These are phyloP conservation scores for Pichia sp. DNA, from an alignment of 1,139 yeast species.

Conservation along the genomic window DNA sequence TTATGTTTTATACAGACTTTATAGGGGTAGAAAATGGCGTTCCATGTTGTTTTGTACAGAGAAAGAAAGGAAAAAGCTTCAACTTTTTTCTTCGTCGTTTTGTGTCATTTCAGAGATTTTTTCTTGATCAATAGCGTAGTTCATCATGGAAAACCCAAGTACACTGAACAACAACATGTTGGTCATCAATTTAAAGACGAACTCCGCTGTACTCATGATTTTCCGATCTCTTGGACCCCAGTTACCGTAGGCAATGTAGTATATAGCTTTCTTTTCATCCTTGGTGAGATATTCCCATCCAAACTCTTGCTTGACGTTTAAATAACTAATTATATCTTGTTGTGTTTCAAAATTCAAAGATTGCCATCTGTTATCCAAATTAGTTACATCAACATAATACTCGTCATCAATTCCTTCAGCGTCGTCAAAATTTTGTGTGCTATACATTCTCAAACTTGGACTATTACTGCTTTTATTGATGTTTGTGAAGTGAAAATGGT, in stretches of 20 bases:
- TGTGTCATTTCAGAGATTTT: slow-evolving; percentile 6
- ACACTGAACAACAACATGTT: slow-evolving; percentile 28
- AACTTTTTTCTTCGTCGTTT: background rate
- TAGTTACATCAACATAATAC: slow-evolving; percentile 31
- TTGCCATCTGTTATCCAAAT: slow-evolving; percentile 51
- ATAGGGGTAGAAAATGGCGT: background rate
- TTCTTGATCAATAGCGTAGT: slow-evolving; percentile 26
- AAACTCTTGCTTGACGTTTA: slow-evolving; percentile 50
- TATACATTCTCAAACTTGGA: background rate
- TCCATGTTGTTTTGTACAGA: background rate
- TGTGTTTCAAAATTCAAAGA: slow-evolving; percentile 52
- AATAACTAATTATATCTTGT: slow-evolving; percentile 50
- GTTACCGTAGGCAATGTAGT: slow-evolving; percentile 52
- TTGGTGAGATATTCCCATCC: slow-evolving; percentile 50
- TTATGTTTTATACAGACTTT: background rate
- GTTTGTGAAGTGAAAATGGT: background rate
- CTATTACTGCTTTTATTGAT: background rate
- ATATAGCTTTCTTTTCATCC: slow-evolving; percentile 54
- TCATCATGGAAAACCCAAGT: slow-evolving; percentile 28
- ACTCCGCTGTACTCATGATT: slow-evolving; percentile 26
- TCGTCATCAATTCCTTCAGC: slow-evolving; percentile 20
- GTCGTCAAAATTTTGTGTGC: background rate
- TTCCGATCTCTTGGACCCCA: slow-evolving; percentile 49
- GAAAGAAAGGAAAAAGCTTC: background rate
- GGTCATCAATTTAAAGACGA: slow-evolving; percentile 28